A percentile compares a stretch with the other conserved stretches of the same genome.
These are phyloP conservation scores for Moricandia moricandioides DNA, from an alignment of 345 rosid genomes.

Conservation along the genomic window DNA sequence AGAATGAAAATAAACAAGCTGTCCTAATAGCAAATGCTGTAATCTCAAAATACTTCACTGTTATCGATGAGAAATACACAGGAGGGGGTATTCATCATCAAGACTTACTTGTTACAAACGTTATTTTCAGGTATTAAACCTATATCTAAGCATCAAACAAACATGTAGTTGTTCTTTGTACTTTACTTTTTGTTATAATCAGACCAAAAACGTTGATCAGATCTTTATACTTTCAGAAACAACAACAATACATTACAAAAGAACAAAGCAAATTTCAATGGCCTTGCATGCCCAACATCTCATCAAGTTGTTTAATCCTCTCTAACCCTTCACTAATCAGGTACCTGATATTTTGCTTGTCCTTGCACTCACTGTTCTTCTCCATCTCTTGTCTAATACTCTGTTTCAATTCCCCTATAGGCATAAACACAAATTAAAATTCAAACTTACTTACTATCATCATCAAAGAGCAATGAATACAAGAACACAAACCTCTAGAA, in stretches of 20 bases:
- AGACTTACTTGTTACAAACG: not conserved
- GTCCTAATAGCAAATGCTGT: too few relatives aligned
- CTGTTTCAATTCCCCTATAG: constrained; percentile 54
- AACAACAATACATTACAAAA: not conserved
- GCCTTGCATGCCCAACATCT: constrained; percentile 92
- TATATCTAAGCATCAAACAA: too few relatives aligned
- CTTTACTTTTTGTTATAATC: too few relatives aligned
- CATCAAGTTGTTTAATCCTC: constrained; percentile 65
- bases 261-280: constrained; percentile 20
- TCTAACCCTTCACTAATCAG: constrained; percentile 76
- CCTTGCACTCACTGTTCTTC: constrained; percentile 56
- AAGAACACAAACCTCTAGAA: constrained; percentile 51
- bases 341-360: constrained; percentile 66
- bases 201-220: too few relatives aligned
- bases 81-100: not conserved
- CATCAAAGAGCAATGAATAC: not conserved
- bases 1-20: too few relatives aligned
- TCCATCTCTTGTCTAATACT: constrained; percentile 73
- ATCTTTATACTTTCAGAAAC: too few relatives aligned
- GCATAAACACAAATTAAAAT: not conserved
- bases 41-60: too few relatives aligned
- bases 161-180: too few relatives aligned
- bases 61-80: too few relatives aligned
- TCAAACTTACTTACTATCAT: not conserved
- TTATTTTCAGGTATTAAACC: not conserved